Percentiles rank a stretch among this genome's conserved stretches.
These are phyloP conservation scores for Fusarium zealandicum DNA, from an alignment of 2,329 filamentous ascomycete species.

Conservation along the genomic window DNA sequence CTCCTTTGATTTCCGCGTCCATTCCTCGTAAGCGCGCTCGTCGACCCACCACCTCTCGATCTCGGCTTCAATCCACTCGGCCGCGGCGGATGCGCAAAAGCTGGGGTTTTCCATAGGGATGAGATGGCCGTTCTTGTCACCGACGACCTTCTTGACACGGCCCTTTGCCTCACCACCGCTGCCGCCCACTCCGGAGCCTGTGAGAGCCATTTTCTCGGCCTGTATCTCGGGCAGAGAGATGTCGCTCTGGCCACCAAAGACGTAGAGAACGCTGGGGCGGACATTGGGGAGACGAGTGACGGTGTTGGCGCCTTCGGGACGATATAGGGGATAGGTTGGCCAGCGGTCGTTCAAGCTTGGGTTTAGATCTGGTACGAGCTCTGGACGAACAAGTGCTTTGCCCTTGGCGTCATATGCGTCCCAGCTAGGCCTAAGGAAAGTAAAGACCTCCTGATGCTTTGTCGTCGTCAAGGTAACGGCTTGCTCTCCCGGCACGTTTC, in stretches of 20 bases:
- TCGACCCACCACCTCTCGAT: conserved; percentile 63
- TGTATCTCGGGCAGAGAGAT: conserved; percentile 61
- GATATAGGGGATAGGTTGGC: conserved; percentile 66
- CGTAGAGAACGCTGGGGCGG: conserved; percentile 71
- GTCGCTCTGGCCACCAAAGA: conserved; percentile 69
- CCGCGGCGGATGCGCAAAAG: conserved; percentile 68
- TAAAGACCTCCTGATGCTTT: conserved; percentile 82
- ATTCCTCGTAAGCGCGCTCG: conserved; percentile 63
- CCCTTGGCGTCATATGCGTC: conserved; percentile 51
- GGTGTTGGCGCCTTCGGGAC: conserved; percentile 66
- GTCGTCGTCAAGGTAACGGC: conserved; percentile 79
- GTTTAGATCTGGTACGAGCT: conserved; percentile 56
- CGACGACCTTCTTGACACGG: conserved; percentile 69
- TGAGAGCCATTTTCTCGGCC: conserved; percentile 67
- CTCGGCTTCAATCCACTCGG: conserved; percentile 64
- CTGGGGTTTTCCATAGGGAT: conserved; percentile 81
- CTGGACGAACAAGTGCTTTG: conserved; percentile 49
- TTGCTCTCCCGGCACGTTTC: conserved; percentile 59
- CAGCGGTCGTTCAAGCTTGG: conserved; percentile 47
- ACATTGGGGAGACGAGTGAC: conserved; percentile 65
- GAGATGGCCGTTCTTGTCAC: conserved; percentile 76
- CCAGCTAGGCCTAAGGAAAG: conserved; percentile 71
- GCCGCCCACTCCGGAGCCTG: conserved; percentile 71
- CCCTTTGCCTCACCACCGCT: conserved; percentile 70
- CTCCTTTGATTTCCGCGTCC: conserved; percentile 56